phyloP scores from a whole-genome alignment of 441 rosid genomes.

The Adansonia rubrostipa region DNA sequence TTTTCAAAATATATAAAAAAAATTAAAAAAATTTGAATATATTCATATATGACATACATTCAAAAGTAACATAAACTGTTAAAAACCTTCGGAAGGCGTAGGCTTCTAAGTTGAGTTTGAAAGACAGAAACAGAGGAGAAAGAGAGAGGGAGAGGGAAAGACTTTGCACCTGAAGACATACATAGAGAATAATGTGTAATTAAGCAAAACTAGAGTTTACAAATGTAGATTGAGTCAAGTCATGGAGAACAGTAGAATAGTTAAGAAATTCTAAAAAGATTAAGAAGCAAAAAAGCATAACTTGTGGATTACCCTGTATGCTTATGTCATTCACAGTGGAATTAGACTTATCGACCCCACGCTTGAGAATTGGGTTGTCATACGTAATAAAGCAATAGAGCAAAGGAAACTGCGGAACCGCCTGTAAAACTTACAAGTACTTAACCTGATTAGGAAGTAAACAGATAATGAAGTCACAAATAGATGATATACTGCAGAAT shows the following conservation, averaged over 20 bases:
- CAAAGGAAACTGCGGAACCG: conserved; percentile 69
- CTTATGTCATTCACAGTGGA: conserved; percentile 61
- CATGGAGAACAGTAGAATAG: neutral
- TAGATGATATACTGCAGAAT: neutral
- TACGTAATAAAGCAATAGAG: conserved; percentile 83
- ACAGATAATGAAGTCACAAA: neutral
- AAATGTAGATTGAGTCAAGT: neutral
- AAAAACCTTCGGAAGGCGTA: neutral
- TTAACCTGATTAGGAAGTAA: conserved; percentile 7
- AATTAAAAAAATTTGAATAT: too few relatives aligned
- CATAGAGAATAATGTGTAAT: neutral
- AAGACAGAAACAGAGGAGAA: neutral
- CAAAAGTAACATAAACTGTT: neutral
- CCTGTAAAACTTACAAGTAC: conserved; percentile 46
- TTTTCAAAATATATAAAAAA: neutral
- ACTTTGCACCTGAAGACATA: neutral
- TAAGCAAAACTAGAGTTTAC: neutral
- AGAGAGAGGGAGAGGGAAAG: neutral
- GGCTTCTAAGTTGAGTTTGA: neutral
- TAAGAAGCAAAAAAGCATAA: conserved; percentile 22
- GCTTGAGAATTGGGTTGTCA: conserved; percentile 81
- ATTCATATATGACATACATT: neutral
- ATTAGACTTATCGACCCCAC: conserved; percentile 78
- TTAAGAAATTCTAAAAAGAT: conserved; percentile 1
- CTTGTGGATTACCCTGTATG: conserved; percentile 61